Conservation (phyloP, 441 rosid species). For the Adansonia rubrostipa region DNA sequence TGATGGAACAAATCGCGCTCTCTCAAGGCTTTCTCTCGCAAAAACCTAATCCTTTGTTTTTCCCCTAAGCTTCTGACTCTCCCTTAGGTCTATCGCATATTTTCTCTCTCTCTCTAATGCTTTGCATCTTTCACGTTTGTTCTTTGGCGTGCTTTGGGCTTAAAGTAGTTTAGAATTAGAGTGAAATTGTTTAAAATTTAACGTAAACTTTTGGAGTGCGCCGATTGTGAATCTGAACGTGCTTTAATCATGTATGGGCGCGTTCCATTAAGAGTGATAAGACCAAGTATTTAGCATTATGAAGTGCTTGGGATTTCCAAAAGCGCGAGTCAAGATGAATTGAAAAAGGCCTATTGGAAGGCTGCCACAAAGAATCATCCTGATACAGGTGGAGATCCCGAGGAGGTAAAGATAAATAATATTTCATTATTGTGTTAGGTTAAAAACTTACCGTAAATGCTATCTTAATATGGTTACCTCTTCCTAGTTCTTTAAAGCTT, state of each 20-base stretch:
- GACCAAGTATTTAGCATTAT: conserved; percentile 38
- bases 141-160: background rate
- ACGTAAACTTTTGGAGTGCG: background rate
- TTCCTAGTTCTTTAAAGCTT: background rate
- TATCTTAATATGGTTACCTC: background rate
- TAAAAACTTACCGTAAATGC: background rate
- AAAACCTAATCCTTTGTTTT: background rate
- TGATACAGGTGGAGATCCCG: conserved; percentile 50
- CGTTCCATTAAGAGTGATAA: conserved; percentile 35
- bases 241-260: conserved; percentile 46
- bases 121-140: conserved; percentile 11
- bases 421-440: background rate
- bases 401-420: conserved; percentile 39
- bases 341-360: conserved; percentile 43
- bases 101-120: background rate
- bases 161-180: conserved; percentile 3
- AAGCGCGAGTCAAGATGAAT: conserved; percentile 40
- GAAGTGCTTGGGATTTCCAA: conserved; percentile 44
- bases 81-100: background rate
- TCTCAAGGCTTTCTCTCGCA: conserved; percentile 4
- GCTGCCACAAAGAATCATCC: conserved; percentile 47
- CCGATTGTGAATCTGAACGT: conserved; percentile 18
- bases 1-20: conserved; percentile 21
- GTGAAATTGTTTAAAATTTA: background rate
- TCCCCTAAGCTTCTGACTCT: background rate